Percentiles rank a stretch among this genome's conserved stretches.
Evolutionary conservation across 2,329 filamentous ascomycete genomes (phyloP).

Genomic region (Colletotrichum orchidophilum): DNA sequence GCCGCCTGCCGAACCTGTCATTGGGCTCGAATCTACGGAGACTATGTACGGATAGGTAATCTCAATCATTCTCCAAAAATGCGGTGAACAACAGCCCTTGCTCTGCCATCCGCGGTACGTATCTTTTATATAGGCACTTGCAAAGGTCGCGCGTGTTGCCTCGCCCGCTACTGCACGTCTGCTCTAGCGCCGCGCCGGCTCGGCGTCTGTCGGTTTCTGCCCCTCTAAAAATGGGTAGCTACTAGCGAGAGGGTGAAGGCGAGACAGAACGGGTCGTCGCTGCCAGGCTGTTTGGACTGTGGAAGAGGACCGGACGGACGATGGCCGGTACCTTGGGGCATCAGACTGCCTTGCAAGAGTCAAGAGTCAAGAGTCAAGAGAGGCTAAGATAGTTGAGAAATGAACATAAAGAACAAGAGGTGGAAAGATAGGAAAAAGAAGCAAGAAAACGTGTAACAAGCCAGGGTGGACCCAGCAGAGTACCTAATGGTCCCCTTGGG

Average conservation of each 20-base stretch:
- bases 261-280: no score
- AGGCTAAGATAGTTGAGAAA: not conserved
- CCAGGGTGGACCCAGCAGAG: slow-evolving; percentile 8
- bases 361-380: no score
- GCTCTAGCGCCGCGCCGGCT: slow-evolving; percentile 11
- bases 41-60: no score
- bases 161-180: slow-evolving; percentile 3
- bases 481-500: slow-evolving; percentile 16
- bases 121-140: not conserved
- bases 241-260: not conserved
- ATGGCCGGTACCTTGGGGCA: no score
- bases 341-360: no score
- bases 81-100: slow-evolving; percentile 29
- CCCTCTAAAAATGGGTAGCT: slow-evolving; percentile 4
- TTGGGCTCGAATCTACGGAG: no score
- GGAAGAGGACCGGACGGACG: no score
- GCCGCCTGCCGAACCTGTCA: not conserved
- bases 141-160: not conserved
- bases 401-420: not conserved
- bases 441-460: not conserved
- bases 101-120: not conserved
- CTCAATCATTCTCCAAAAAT: slow-evolving; percentile 1
- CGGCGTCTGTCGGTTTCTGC: slow-evolving; percentile 5
- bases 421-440: not conserved
- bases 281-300: no score